Conservation (phyloP, 2,329 filamentous ascomycete genomes). For the Zopfia rhizophila region DNA sequence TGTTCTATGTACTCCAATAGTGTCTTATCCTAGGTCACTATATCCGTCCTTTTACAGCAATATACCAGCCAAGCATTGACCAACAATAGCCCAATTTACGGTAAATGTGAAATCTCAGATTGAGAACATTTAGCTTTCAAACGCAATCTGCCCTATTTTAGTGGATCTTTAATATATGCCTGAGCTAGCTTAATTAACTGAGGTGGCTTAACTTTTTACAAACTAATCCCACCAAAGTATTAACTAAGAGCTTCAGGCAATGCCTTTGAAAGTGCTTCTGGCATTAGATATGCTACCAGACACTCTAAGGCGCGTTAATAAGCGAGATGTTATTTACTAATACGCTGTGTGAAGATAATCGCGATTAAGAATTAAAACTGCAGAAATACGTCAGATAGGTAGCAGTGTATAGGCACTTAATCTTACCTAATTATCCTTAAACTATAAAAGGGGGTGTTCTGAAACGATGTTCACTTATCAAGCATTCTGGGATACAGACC, state of each 20-base stretch:
- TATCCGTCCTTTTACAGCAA: conserved; percentile 12
- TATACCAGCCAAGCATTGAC: conserved; percentile 11
- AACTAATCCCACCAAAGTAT: conserved; percentile 7
- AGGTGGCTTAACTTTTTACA: conserved; percentile 11
- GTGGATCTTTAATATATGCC: conserved; percentile 10
- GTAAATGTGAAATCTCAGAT: conserved; percentile 15
- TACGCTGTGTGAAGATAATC: conserved; percentile 11
- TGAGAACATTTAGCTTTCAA: conserved; percentile 11
- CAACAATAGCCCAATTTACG: conserved; percentile 7
- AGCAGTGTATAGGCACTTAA: conserved; percentile 7
- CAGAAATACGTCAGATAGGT: conserved; percentile 7
- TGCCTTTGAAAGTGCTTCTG: conserved; percentile 8
- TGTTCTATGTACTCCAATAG: conserved; percentile 10
- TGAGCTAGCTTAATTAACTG: conserved; percentile 13
- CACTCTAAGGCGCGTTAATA: conserved; percentile 12
- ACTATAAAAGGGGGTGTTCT: conserved; percentile 9
- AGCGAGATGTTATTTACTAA: conserved; percentile 6
- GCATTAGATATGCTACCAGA: conserved; percentile 6
- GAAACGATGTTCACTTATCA: conserved; percentile 8
- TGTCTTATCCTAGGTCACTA: conserved; percentile 8
- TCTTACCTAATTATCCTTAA: conserved; percentile 11
- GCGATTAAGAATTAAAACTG: conserved; percentile 10
- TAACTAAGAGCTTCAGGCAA: conserved; percentile 6
- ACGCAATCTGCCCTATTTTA: conserved; percentile 12
- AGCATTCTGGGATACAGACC: conserved; percentile 6